phyloP scores from a whole-genome alignment of 371 early-diverging fungal species.

The Sporodiniella umbellata region DNA sequence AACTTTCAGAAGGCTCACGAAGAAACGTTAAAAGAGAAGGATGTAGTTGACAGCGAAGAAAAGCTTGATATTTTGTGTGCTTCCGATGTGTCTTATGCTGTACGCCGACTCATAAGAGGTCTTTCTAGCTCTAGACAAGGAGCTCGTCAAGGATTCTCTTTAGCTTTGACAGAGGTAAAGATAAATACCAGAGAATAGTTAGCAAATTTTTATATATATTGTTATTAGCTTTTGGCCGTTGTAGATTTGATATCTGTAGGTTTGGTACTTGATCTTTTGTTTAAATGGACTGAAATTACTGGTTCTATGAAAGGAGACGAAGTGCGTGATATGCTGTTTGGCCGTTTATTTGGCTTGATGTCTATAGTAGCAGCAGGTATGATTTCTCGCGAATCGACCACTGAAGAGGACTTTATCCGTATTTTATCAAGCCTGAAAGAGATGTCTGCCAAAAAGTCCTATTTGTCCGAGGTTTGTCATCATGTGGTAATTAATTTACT shows the following conservation, averaged over 20 bases:
- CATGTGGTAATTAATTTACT: conserved; percentile 65
- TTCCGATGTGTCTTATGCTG: conserved; percentile 82
- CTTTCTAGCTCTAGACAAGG: conserved; percentile 84
- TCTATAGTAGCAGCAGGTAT: conserved; percentile 82
- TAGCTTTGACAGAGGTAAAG: conserved; percentile 84
- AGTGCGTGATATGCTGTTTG: conserved; percentile 84
- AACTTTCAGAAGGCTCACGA: conserved; percentile 48
- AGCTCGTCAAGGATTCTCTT: conserved; percentile 92
- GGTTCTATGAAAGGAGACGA: conserved; percentile 71
- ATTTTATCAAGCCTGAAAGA: conserved; percentile 67
- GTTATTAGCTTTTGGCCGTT: conserved; percentile 32
- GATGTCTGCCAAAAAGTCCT: conserved; percentile 68
- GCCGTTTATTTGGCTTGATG: conserved; percentile 85
- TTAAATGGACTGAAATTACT: conserved; percentile 59
- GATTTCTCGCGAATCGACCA: conserved; percentile 58
- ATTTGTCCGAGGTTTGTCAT: conserved; percentile 73
- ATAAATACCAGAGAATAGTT: neutral
- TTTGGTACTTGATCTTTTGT: conserved; percentile 67
- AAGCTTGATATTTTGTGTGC: conserved; percentile 58
- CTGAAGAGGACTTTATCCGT: conserved; percentile 62
- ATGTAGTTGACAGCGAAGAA: conserved; percentile 54
- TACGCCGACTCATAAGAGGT: conserved; percentile 88
- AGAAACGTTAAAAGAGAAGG: conserved; percentile 24
- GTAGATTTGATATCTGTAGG: conserved; percentile 47
- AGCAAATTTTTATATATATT: neutral